Conservation (phyloP, 23 red algal genomes). For the Pyropia yezoensis region DNA sequence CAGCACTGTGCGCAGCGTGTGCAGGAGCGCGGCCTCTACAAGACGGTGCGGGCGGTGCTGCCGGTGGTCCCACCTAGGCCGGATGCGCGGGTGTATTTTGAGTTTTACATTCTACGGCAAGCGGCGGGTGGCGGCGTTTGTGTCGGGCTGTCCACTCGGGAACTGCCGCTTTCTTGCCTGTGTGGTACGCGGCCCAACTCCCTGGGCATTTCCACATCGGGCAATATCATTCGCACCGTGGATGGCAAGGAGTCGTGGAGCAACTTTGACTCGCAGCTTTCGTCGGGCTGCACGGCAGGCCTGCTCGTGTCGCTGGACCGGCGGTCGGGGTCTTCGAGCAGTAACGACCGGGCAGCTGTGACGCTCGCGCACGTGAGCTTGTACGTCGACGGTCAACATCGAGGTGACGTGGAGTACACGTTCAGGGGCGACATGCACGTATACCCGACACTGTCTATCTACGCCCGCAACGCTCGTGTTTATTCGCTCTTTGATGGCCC, state of each 20-base stretch:
- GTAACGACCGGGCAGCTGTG: background rate
- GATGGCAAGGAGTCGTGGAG: conserved; percentile 92
- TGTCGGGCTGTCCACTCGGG: conserved; percentile 71
- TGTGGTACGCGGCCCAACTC: conserved; percentile 92
- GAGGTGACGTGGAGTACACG: conserved; percentile 43
- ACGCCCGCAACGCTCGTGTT: conserved; percentile 56
- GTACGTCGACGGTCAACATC: conserved; percentile 54
- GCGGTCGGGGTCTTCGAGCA: background rate
- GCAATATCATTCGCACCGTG: conserved; percentile 74
- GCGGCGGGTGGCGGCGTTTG: conserved; percentile 63
- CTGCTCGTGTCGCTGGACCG: conserved; percentile 41
- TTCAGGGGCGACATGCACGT: conserved; percentile 74
- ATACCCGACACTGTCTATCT: conserved; percentile 79
- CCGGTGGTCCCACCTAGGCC: conserved; percentile 9
- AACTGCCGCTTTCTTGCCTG: conserved; percentile 81
- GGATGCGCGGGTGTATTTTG: conserved; percentile 51
- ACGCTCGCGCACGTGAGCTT: conserved; percentile 13
- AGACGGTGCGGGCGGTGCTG: conserved; percentile 57
- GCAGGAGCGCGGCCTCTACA: conserved; percentile 71
- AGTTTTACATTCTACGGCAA: conserved; percentile 62
- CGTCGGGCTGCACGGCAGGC: conserved; percentile 63
- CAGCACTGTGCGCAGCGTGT: conserved; percentile 84
- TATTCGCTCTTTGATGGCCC: conserved; percentile 67
- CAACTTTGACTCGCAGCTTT: conserved; percentile 49
- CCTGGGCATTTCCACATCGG: conserved; percentile 73